Evolutionary conservation across 768 basidiomycete species (phyloP).

Genomic region (Pulveroboletus frians): DNA sequence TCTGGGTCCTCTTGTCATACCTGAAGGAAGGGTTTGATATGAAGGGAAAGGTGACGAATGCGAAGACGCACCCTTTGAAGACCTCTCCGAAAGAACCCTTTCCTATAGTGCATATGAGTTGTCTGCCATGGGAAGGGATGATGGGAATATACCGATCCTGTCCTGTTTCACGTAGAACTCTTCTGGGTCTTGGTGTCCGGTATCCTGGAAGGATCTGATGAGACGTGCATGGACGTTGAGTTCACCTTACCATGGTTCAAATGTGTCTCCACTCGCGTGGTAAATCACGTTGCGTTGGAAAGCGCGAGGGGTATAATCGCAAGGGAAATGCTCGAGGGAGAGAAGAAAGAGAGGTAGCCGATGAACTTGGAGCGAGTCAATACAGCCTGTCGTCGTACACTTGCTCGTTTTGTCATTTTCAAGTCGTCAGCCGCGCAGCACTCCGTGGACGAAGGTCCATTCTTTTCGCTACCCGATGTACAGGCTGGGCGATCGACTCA

Average conservation of each 20-base stretch:
- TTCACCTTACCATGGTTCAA: constrained; percentile 20
- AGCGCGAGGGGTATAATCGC: constrained; percentile 5
- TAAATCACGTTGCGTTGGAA: constrained; percentile 1
- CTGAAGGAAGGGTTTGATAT: constrained; percentile 26
- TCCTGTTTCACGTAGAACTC: constrained; percentile 97
- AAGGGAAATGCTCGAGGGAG: constrained; percentile 1
- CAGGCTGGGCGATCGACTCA: neutral
- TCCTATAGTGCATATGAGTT: constrained; percentile 44
- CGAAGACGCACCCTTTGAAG: constrained; percentile 80
- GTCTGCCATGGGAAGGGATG: constrained; percentile 9
- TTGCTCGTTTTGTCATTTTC: constrained; percentile 30
- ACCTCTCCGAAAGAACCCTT: constrained; percentile 99
- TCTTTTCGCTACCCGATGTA: neutral
- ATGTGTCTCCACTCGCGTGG: constrained; percentile 10
- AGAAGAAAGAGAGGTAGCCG: constrained; percentile 4
- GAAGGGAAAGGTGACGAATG: constrained; percentile 6
- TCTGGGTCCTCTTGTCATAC: constrained; percentile 92
- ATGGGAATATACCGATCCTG: constrained; percentile 70
- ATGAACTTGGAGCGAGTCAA: constrained; percentile 11
- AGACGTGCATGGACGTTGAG: constrained; percentile 2
- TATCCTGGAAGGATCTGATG: constrained; percentile 41
- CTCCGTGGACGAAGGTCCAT: neutral
- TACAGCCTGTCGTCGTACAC: constrained; percentile 7
- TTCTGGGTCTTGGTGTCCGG: constrained; percentile 83
- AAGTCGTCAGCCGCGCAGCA: constrained; percentile 23